A percentile compares a stretch with the other conserved stretches of the same genome.
phyloP scores from a whole-genome alignment of 129 eudicot genomes.

The Helianthus tuberosus region DNA sequence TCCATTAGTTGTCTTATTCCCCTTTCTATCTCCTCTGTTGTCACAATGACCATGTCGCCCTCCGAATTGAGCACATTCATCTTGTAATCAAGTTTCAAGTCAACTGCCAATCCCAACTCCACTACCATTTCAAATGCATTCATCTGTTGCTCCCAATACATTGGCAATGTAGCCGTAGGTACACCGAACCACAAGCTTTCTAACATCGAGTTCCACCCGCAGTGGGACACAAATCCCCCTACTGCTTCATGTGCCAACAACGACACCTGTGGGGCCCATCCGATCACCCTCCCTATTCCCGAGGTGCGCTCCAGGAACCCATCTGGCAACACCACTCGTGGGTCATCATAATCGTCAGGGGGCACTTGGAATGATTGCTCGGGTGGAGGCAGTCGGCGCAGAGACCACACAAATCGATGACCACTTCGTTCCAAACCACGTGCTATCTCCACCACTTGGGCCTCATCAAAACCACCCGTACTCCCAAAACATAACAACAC shows the following conservation, averaged over 20 bases:
- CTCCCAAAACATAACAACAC: slow-evolving; percentile 61
- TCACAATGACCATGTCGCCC: slow-evolving; percentile 27
- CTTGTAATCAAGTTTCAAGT: slow-evolving; percentile 29
- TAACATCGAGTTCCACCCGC: slow-evolving; percentile 59
- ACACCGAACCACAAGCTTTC: slow-evolving; percentile 52
- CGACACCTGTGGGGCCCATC: slow-evolving; percentile 56
- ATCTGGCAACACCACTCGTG: slow-evolving; percentile 31
- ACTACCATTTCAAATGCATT: slow-evolving; percentile 22
- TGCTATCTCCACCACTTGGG: slow-evolving; percentile 52
- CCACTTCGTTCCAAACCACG: slow-evolving; percentile 42
- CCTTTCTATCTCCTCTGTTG: slow-evolving; percentile 19
- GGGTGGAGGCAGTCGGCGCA: slow-evolving; percentile 21
- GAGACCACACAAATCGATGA: slow-evolving; percentile 43
- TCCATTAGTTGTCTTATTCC: slow-evolving; percentile 18
- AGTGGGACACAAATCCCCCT: slow-evolving; percentile 54
- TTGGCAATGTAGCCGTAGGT: slow-evolving; percentile 44
- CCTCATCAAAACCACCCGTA: slow-evolving; percentile 35
- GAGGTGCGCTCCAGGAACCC: slow-evolving; percentile 47
- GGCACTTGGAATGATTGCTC: not conserved
- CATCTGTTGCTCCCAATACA: slow-evolving; percentile 42
- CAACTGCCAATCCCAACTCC: slow-evolving; percentile 38
- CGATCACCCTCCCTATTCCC: slow-evolving; percentile 43
- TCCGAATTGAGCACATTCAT: slow-evolving; percentile 20
- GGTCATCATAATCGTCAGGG: slow-evolving; percentile 14
- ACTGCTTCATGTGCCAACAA: slow-evolving; percentile 47